Conservation (phyloP, 495 filamentous ascomycete species). For the Penicillium fimorum region DNA sequence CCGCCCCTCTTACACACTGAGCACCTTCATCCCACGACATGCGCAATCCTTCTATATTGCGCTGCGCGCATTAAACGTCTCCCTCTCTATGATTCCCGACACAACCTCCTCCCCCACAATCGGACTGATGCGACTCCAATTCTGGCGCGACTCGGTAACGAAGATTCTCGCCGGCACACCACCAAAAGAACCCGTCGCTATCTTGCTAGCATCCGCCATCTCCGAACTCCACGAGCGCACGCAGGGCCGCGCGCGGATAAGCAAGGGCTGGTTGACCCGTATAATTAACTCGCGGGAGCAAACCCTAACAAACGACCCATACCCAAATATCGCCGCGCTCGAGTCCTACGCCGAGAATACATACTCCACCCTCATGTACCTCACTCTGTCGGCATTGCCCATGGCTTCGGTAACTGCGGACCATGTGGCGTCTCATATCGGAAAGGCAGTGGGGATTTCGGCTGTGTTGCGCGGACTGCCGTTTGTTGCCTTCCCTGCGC, state of each 20-base stretch:
- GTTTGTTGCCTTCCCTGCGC: conserved; percentile 73
- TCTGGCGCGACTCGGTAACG: conserved; percentile 85
- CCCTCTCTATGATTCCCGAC: conserved; percentile 84
- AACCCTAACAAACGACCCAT: conserved; percentile 80
- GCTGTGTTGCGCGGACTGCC: conserved; percentile 82
- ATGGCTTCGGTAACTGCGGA: conserved; percentile 80
- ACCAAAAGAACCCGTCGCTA: conserved; percentile 87
- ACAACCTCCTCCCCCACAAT: conserved; percentile 77
- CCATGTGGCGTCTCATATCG: conserved; percentile 89
- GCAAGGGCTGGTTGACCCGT: conserved; percentile 77
- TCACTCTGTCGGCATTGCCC: conserved; percentile 74
- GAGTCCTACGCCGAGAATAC: conserved; percentile 92
- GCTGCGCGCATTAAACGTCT: conserved; percentile 88
- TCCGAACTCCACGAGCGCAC: conserved; percentile 56
- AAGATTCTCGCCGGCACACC: conserved; percentile 69
- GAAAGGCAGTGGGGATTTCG: conserved; percentile 86
- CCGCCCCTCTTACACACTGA: conserved; percentile 80
- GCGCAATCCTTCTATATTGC: conserved; percentile 81
- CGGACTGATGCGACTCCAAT: conserved; percentile 84
- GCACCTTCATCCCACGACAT: conserved; percentile 72
- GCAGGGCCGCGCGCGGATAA: conserved; percentile 55
- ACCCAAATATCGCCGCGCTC: conserved; percentile 65
- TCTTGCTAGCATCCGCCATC: conserved; percentile 72
- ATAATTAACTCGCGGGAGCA: conserved; percentile 77
- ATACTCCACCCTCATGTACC: conserved; percentile 89